Base-by-base conservation (phyloP, 2,329 filamentous ascomycete genomes). In the Phialemonium atrogriseum region DNA sequence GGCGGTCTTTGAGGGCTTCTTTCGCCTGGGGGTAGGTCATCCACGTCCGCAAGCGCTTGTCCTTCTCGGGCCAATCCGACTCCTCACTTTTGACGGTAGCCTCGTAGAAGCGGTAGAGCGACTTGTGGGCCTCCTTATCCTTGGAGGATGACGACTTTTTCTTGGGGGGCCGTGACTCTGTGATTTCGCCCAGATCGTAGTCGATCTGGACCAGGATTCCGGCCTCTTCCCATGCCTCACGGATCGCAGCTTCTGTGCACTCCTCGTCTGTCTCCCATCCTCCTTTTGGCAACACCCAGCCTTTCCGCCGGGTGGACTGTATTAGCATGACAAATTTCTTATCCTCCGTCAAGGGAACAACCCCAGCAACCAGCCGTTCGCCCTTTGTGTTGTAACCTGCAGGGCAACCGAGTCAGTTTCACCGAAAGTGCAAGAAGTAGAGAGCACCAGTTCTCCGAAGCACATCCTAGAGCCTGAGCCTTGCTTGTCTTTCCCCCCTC, bases 211-310 rank as follows among this genome's bases (percentile, higher is more conserved):
- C 84, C 48, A 83, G 70, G 50, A 96, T 93, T 49, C 91, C 91
- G 24, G 88, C 91, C 64, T 96, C 91, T 64, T 96, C 91, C 91
- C 91, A 96, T 39, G 91, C 91, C 60, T 98, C 91, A 45, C 91
- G 68, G 68, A 81, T 60, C 34, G 91, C 91, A 35, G 91, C 84
- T 55, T 89, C 75, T 40, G 82, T 77, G 41, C 84, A 91, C 40
- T 80, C 75, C 62, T 98, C 91, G 59, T 98, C 91, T 20, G 78
- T 81, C 59, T 98, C 91, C 88, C 91, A 98, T 38, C 91, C 91
- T 52, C 91, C 91, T 58, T 98, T 98, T 38, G 91, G 91, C 37
- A 98, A 70, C 25, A 98, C 91, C 91, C 91, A 98, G 49, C 84
- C 85, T 56, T 85, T 85, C 49, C 87, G 80, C 43, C 85, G 77